A percentile compares a stretch with the other conserved stretches of the same genome.
Evolutionary conservation across 2,329 filamentous ascomycete species (phyloP).

Genomic region (Nothomitra cinnamomea): DNA sequence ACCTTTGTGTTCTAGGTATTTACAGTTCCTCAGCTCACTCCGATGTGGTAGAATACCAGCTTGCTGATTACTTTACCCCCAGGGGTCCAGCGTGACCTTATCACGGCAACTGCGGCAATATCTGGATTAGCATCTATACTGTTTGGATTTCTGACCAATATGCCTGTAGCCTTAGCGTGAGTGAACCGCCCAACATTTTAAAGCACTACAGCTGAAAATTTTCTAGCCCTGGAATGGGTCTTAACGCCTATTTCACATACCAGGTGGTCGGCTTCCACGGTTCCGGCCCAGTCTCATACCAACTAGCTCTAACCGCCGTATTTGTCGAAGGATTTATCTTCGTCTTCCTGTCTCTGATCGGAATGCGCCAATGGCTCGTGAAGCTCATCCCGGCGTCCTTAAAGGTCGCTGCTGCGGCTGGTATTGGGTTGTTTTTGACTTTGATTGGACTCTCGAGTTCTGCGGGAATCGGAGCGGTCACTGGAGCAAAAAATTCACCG

Average conservation of each 20-base stretch:
- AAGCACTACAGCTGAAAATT: conserved; percentile 18
- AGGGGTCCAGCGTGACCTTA: conserved; percentile 56
- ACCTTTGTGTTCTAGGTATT: conserved; percentile 33
- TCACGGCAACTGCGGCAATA: conserved; percentile 75
- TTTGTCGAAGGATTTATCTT: conserved; percentile 50
- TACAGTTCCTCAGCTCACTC: neutral
- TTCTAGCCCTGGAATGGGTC: conserved; percentile 57
- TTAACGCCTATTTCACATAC: conserved; percentile 53
- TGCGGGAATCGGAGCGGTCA: conserved; percentile 45
- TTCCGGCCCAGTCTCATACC: conserved; percentile 38
- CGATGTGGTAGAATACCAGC: conserved; percentile 19
- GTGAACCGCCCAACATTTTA: neutral
- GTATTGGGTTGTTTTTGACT: conserved; percentile 47
- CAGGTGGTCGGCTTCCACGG: conserved; percentile 47
- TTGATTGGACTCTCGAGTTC: conserved; percentile 35
- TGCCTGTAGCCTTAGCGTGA: conserved; percentile 21
- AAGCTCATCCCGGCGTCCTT: conserved; percentile 46
- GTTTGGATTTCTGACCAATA: conserved; percentile 43
- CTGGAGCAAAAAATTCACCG: conserved; percentile 48
- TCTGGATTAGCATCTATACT: conserved; percentile 56
- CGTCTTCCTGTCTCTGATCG: conserved; percentile 45
- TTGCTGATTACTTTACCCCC: conserved; percentile 13
- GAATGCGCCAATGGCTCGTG: conserved; percentile 57
- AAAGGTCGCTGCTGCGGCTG: conserved; percentile 48
- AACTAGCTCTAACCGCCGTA: conserved; percentile 43